A percentile compares a stretch with the other conserved stretches of the same genome.
Evolutionary conservation across 1,284 basidiomycete genomes (phyloP).

Genomic region (Chondrostereum purpureum): DNA sequence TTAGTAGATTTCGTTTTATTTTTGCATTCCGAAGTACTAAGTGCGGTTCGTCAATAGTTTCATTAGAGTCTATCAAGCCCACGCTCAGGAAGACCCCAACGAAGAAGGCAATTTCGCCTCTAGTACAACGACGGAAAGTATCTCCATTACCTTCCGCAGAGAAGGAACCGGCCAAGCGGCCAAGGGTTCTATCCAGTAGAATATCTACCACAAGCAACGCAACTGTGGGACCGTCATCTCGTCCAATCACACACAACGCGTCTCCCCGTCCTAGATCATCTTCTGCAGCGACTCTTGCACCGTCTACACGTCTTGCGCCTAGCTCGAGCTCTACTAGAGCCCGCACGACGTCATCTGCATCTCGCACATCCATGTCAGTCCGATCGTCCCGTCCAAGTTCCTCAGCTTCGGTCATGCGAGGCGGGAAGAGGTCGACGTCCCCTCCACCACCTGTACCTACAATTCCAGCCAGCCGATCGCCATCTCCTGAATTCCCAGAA

Average conservation of each 20-base stretch:
- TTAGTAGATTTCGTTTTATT: slow-evolving; percentile 11
- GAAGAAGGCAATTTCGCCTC: slow-evolving; percentile 1
- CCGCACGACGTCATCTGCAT: not conserved
- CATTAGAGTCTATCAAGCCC: not conserved
- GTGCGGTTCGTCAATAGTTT: not conserved
- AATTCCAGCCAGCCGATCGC: not conserved
- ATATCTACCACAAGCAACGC: not conserved
- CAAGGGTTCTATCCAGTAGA: not conserved
- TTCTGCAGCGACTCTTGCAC: not conserved
- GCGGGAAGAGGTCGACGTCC: not conserved
- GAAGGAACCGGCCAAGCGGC: not conserved
- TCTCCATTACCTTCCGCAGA: not conserved
- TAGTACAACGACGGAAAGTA: not conserved
- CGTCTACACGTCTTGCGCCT: not conserved
- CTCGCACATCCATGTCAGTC: too few species aligned
- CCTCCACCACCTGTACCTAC: not conserved
- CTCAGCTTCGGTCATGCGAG: not conserved
- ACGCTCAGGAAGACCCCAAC: not conserved
- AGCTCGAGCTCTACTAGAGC: too few species aligned
- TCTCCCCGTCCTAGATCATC: not conserved
- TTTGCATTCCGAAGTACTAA: slow-evolving; percentile 18
- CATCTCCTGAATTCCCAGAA: slow-evolving; percentile 46
- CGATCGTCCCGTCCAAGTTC: too few species aligned
- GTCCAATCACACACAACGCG: too few species aligned
- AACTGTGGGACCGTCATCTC: not conserved